Evolutionary conservation across 345 rosid species (phyloP).

Genomic region (Eucalyptus cloeziana): DNA sequence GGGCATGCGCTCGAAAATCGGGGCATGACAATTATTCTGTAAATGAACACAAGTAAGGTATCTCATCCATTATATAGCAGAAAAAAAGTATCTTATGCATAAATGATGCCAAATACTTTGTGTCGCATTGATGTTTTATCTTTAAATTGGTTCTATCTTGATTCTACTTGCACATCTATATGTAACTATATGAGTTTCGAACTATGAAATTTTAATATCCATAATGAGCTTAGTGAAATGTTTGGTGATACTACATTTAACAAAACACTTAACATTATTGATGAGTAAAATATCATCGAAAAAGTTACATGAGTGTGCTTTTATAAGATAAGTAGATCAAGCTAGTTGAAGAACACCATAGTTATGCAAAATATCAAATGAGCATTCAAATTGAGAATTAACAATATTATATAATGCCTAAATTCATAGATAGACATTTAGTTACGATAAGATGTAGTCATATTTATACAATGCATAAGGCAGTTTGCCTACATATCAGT

Average conservation of each 20-base stretch:
- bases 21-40: too few species aligned
- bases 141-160: background rate
- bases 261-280: too few species aligned
- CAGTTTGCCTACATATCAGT: too few species aligned
- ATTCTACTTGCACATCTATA: background rate
- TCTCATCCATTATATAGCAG: too few species aligned
- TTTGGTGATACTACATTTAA: background rate
- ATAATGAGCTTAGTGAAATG: background rate
- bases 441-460: too few species aligned
- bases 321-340: background rate
- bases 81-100: too few species aligned
- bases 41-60: too few species aligned
- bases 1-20: too few species aligned
- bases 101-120: background rate
- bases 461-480: too few species aligned
- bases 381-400: background rate
- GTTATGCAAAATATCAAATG: background rate
- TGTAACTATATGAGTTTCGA: background rate
- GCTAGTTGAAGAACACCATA: background rate
- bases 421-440: too few species aligned
- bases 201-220: background rate
- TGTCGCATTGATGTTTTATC: background rate
- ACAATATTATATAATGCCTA: background rate
- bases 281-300: too few species aligned
- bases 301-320: background rate